Conservation (phyloP, 176 grass and related monocot species). For the Bothriochloa decipiens region DNA sequence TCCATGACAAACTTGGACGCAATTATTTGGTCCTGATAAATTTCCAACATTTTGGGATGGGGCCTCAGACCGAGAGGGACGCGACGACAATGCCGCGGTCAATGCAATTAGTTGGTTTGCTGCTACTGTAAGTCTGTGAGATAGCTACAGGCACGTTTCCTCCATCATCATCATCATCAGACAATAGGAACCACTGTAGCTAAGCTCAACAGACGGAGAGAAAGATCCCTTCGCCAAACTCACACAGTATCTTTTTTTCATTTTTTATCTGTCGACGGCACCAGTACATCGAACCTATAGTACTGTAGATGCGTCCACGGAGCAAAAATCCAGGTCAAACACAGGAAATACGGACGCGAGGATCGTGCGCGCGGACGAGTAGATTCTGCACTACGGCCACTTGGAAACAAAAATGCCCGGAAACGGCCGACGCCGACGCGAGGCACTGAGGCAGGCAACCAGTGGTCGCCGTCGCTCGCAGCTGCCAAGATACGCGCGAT, state of each 20-base stretch:
- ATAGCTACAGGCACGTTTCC: slow-evolving; percentile 23
- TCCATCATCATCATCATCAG: not conserved
- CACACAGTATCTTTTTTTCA: too few relatives aligned
- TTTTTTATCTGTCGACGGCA: not conserved
- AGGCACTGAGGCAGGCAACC: not conserved
- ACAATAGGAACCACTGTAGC: not conserved
- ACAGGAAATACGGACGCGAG: not conserved
- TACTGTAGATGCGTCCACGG: not conserved
- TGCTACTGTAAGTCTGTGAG: not conserved
- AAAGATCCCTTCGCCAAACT: not conserved
- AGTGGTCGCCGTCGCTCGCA: not conserved
- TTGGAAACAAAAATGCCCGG: not conserved
- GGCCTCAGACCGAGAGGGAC: slow-evolving; percentile 1
- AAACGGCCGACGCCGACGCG: not conserved
- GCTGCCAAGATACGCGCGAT: slow-evolving; percentile 34
- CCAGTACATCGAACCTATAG: not conserved
- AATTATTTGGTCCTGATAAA: not conserved
- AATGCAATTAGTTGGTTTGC: slow-evolving; percentile 1
- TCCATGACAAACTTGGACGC: not conserved
- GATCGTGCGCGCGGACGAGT: not conserved
- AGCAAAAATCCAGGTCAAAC: slow-evolving; percentile 28
- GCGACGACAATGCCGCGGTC: not conserved
- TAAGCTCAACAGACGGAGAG: not conserved
- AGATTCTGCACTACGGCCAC: slow-evolving; percentile 23
- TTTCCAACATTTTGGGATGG: not conserved